phyloP scores from a whole-genome alignment of 2,329 filamentous ascomycete genomes.

The Aureobasidium sp. region DNA sequence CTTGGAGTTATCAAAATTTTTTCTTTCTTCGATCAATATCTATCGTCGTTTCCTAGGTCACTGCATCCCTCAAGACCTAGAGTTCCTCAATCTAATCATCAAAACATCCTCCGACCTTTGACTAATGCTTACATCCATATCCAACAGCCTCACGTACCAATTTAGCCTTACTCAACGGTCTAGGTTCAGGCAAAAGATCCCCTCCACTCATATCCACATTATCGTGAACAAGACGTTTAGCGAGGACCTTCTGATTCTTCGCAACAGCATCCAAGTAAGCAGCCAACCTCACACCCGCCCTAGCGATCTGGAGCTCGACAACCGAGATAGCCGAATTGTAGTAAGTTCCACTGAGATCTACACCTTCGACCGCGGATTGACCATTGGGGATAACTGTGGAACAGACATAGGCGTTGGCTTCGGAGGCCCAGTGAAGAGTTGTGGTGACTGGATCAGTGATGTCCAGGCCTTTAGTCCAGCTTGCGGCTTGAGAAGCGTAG shows the following conservation, averaged over 20 bases:
- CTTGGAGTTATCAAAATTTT: too few relatives aligned
- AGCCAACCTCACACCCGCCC: constrained; percentile 43
- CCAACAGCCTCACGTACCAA: constrained; percentile 29
- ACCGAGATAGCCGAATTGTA: constrained; percentile 41
- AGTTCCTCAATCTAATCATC: too few relatives aligned
- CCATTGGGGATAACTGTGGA: constrained; percentile 45
- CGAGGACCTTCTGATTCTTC: constrained; percentile 14
- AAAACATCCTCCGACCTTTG: too few relatives aligned
- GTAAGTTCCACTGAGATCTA: constrained; percentile 39
- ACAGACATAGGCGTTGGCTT: constrained; percentile 50
- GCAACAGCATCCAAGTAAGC: constrained; percentile 41
- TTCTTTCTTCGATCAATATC: too few relatives aligned
- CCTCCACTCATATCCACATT: constrained; percentile 22
- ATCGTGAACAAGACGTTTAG: neutral
- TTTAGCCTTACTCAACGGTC: constrained; percentile 28
- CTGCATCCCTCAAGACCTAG: too few relatives aligned
- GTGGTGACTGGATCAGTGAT: constrained; percentile 38
- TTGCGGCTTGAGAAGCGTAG: constrained; percentile 35
- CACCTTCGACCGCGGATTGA: constrained; percentile 35
- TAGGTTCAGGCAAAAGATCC: constrained; percentile 25
- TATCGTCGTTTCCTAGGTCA: too few relatives aligned
- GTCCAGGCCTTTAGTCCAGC: constrained; percentile 44
- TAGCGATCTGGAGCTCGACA: constrained; percentile 49
- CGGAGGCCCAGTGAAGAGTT: constrained; percentile 46
- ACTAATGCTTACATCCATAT: constrained; percentile 28